These are phyloP conservation scores for Pythium guiyangense DNA, from an alignment of 352 stramenopile species.

Conservation along the genomic window DNA sequence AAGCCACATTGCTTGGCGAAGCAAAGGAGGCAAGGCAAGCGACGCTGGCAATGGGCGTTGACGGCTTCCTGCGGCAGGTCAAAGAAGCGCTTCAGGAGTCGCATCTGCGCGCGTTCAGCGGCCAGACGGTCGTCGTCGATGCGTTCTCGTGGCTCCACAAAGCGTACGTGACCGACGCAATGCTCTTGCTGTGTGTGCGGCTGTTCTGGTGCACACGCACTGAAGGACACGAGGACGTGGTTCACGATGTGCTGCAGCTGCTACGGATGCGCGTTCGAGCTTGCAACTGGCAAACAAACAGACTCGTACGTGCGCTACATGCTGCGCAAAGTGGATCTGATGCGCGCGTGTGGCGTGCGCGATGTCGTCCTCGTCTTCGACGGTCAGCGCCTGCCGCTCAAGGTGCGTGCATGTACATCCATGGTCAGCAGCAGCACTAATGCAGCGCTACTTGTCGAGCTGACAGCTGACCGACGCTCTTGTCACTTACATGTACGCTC, in stretches of 20 bases:
- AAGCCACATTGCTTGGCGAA: too few species aligned
- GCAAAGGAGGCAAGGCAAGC: too few species aligned
- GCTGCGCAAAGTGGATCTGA: constrained; percentile 66
- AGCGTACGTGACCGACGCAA: constrained; percentile 33
- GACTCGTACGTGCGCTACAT: constrained; percentile 71
- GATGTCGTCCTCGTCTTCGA: constrained; percentile 74
- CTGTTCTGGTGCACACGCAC: not conserved
- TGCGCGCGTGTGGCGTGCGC: constrained; percentile 43
- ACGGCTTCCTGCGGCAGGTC: constrained; percentile 58
- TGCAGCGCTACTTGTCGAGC: too few species aligned
- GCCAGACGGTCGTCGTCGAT: constrained; percentile 60
- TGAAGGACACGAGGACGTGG: not conserved
- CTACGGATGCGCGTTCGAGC: constrained; percentile 74
- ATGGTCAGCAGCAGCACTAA: too few species aligned
- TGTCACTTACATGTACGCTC: not conserved
- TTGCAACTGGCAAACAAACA: constrained; percentile 59
- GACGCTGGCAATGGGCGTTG: constrained; percentile 57
- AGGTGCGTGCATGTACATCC: constrained; percentile 24
- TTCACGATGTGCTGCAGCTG: constrained; percentile 28
- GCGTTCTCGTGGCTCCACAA: constrained; percentile 81
- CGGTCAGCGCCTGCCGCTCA: constrained; percentile 64
- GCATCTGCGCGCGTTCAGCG: constrained; percentile 46
- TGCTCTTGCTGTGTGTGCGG: too few species aligned
- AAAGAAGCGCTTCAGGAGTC: constrained; percentile 47
- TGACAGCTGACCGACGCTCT: too few species aligned